These are phyloP conservation scores for Ceratobasidium sp. DNA, from an alignment of 1,284 basidiomycete species.

Conservation along the genomic window DNA sequence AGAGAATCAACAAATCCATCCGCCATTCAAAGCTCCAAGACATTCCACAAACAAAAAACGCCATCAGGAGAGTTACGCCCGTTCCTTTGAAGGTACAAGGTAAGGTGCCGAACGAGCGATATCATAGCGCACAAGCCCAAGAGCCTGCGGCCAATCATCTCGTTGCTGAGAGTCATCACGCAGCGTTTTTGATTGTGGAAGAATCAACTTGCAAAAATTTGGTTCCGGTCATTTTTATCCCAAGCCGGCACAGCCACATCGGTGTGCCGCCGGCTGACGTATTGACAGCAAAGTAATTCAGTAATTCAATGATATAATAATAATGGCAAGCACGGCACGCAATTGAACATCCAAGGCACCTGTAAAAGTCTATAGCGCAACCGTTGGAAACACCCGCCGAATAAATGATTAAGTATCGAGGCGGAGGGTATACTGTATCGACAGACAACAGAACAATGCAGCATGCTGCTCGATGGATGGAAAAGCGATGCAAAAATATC, in stretches of 20 bases:
- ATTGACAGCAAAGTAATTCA: conserved; percentile 1
- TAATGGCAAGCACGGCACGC: conserved; percentile 7
- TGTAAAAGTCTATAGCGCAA: conserved; percentile 28
- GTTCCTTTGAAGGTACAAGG: conserved; percentile 45
- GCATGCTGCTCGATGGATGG: conserved; percentile 10
- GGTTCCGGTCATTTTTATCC: conserved; percentile 22
- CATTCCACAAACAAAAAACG: conserved; percentile 36
- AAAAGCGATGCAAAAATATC: conserved; percentile 30
- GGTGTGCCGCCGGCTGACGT: conserved; percentile 21
- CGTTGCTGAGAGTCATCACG: conserved; percentile 43
- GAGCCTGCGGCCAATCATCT: conserved; percentile 38
- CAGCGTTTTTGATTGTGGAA: conserved; percentile 46
- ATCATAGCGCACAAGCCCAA: conserved; percentile 35
- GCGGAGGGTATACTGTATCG: conserved; percentile 30
- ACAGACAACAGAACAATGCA: conserved; percentile 5
- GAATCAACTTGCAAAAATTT: conserved; percentile 41
- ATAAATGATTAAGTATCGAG: conserved; percentile 29
- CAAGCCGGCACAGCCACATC: conserved; percentile 14
- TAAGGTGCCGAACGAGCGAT: conserved; percentile 46
- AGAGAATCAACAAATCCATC: conserved; percentile 9
- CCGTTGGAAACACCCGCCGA: conserved; percentile 14
- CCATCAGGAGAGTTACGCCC: conserved; percentile 45
- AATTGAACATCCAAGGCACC: background rate
- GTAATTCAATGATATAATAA: conserved; percentile 33
- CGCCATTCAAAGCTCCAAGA: background rate